Evolutionary conservation across 2,329 filamentous ascomycete genomes (phyloP), one percentile per base, ranked within the genome.

Genomic region (Didymella pomorum): DNA sequence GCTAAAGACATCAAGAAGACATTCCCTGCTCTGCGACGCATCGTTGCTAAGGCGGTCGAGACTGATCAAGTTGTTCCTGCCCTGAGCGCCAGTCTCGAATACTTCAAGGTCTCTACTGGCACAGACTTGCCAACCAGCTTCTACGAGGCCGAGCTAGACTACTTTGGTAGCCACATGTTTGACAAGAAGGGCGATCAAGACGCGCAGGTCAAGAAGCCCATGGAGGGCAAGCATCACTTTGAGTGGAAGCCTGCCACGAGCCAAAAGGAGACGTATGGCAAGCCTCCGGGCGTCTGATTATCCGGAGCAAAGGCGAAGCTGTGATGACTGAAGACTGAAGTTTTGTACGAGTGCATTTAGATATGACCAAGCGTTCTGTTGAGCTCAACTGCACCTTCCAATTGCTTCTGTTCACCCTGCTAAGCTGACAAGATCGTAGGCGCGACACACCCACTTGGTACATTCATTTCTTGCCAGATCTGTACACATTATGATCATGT

Each of bases 141-240:
- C 69, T 87, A 88, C 77, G 88, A 91, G 74, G 88, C 88, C 0
- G 83, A 91, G 77, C 77, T 91, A 71, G 88, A 91, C 69, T 90
- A 87, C 68, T 91, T 91, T 70, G 88, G 89, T 0, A 81, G 83
- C 35, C 88, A 91, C 72, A 85, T 84, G 77, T 91, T 85, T 70
- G 86, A 90, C 69, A 79, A 82, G 61, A 83, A 83, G 63, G 81
- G 80, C 2, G 84, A 87, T 29, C 70, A 74, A 62, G 80, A 79
- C 47, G 77, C 81, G 2, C 81, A 83, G 1, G 75, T 71, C 20
- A 70, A 68, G 54, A 66, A 80, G 57, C 80, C 85, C 2, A 77
- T 76, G 61, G 86, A 84, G 62, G 87, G 87, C 2, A 81, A 83
- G 64, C 81, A 87, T 72, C 86, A 88, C 68, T 88, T 84, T 67